Conservation (phyloP, 768 basidiomycete species). For the Pleurotus sapidus region DNA sequence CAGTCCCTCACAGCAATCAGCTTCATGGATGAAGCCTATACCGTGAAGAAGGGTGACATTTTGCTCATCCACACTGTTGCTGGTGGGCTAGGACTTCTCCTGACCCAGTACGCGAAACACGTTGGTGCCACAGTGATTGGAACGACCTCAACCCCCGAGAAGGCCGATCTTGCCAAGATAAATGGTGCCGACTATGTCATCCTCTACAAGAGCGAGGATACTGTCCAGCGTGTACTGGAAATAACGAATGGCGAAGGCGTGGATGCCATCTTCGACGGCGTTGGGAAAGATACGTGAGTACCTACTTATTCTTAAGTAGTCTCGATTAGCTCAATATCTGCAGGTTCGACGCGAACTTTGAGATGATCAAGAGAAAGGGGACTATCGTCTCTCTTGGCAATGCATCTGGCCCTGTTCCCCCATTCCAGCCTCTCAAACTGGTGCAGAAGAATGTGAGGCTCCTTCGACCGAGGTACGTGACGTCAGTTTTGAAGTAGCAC, state of each 20-base stretch:
- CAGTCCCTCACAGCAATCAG: constrained; percentile 79
- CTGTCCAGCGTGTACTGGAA: constrained; percentile 68
- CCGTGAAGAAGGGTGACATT: constrained; percentile 74
- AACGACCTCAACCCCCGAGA: constrained; percentile 83
- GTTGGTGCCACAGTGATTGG: constrained; percentile 90
- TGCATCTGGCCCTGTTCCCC: constrained; percentile 81
- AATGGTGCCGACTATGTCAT: constrained; percentile 89
- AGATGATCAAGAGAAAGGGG: constrained; percentile 80
- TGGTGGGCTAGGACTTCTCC: constrained; percentile 77
- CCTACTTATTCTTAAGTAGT: no score
- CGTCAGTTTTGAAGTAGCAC: not conserved
- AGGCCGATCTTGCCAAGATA: constrained; percentile 74
- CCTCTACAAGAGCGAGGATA: constrained; percentile 73
- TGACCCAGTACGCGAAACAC: constrained; percentile 65
- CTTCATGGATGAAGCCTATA: constrained; percentile 82
- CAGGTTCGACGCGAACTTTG: constrained; percentile 79
- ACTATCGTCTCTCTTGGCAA: constrained; percentile 91
- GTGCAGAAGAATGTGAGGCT: constrained; percentile 81
- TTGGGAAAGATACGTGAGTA: constrained; percentile 90
- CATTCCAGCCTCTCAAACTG: constrained; percentile 73
- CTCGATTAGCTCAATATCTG: not conserved
- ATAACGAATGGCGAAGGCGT: constrained; percentile 83
- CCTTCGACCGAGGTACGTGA: constrained; percentile 66
- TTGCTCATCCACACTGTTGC: constrained; percentile 90
- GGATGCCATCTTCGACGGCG: constrained; percentile 89